Percentiles rank a stretch among this genome's conserved stretches.
phyloP scores from a whole-genome alignment of 1,284 basidiomycete genomes.

The Moesziomyces parantarcticus region DNA sequence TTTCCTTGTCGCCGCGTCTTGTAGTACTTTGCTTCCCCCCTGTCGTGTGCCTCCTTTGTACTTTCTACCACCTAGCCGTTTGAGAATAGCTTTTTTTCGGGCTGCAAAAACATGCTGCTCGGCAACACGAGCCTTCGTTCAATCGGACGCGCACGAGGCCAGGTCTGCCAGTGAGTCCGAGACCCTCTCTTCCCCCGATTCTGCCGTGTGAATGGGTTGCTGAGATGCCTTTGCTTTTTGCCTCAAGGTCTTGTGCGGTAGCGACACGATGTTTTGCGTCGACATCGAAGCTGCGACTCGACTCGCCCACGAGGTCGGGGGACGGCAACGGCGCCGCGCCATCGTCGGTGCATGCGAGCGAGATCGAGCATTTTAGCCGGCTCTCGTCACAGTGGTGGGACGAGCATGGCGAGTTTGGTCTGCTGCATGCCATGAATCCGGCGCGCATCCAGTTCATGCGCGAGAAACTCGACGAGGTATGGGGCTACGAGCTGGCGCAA shows the following conservation, averaged over 20 bases:
- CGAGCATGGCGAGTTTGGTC: constrained; percentile 87
- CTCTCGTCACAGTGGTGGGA: constrained; percentile 97
- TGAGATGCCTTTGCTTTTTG: constrained; percentile 10
- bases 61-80: constrained; percentile 20
- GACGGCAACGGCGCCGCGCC: not conserved
- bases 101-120: constrained; percentile 1
- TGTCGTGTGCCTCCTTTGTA: constrained; percentile 11
- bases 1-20: constrained; percentile 4
- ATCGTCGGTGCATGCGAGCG: constrained; percentile 55
- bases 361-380: constrained; percentile 85
- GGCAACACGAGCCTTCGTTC: constrained; percentile 1
- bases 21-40: not conserved
- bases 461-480: constrained; percentile 74
- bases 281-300: constrained; percentile 31
- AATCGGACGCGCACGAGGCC: constrained; percentile 4
- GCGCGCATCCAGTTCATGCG: constrained; percentile 85
- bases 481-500: constrained; percentile 58
- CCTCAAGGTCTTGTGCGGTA: constrained; percentile 3
- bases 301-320: constrained; percentile 19
- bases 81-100: not conserved
- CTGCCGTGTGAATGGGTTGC: not conserved
- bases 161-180: constrained; percentile 39
- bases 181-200: not conserved
- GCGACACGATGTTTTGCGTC: constrained; percentile 29
- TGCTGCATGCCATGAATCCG: constrained; percentile 96